Base-by-base conservation (phyloP, 495 filamentous ascomycete species). In the Xylaria acuta region DNA sequence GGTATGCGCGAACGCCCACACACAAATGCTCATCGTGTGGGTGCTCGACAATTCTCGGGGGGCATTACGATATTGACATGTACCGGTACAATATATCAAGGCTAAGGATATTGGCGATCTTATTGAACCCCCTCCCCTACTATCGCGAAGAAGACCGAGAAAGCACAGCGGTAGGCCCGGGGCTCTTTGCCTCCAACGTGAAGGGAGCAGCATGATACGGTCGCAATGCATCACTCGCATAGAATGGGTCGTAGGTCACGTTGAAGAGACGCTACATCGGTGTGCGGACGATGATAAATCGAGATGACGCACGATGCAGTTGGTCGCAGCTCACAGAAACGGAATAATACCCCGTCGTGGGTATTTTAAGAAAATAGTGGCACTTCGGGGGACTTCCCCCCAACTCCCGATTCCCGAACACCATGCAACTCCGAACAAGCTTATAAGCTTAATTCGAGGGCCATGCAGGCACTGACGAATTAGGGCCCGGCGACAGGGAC, bases 381-480 rank as follows among this genome's bases (percentile, higher is more conserved):
- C 67, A 70, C 41, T 70, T 51, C 32, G 67, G 43, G 49, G 53
- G 54, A 22, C 6, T 25, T 68, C 27, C 32, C 54, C 43, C 68
- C 68, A 70, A 70, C 51, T 70, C 47, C 68, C 68, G 58, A 70
- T 70, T 64, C 68, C 68, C 68, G 68, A 70, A 45, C 54, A 63
- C 68, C 59, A 63, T 70, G 58, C 59, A 70, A 63, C 68, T 54
- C 56, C 34, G 68, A 53, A 64, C 68, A 70, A 70, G 68, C 68
- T 70, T 64, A 70, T 70, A 70, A 70, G 68, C 68, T 70, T 70
- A 70, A 70, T 63, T 70, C 68, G 68, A 70, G 59, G 68, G 22
- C n/a, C 68, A 70, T 70, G 59, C 68, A 63, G 58, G 45, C 58
- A 16, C 32, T 34, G 58, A 38, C 68, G 68, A 70, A 70, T 70